Base-by-base conservation (phyloP, 192 early-diverging fungal genomes). In the Coemansia erecta region DNA sequence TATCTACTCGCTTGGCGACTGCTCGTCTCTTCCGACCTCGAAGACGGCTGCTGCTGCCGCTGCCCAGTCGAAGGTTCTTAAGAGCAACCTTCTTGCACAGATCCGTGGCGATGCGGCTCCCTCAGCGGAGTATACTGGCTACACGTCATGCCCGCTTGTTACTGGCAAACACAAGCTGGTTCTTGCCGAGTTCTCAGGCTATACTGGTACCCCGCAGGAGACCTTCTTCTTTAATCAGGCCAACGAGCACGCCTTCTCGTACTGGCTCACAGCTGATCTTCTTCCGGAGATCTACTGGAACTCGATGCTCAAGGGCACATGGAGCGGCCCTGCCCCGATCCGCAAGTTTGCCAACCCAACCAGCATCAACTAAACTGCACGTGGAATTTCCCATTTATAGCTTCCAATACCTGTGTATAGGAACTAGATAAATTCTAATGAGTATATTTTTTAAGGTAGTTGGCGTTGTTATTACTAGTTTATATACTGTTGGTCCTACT, bases 11-110 rank as follows among this genome's bases (percentile, higher is more conserved):
- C 68, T 92, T 0, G 92, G 92, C 56, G 92, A 94, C 72, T 85
- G 87, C 61, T 89, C 88, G 24, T 87, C 85, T 13, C 77, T 90
- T n/a, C 92, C 92, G 13, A 94, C 92, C 0, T 92, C 91, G 58
- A 94, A 94, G 82, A 94, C 92, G 6, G 92, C 92, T 10, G 91
- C 92, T 21, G 91, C 92, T n/a, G 91, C 90, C 51, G 85, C 92
- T 18, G 84, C 83, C 37, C 86, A 94, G 75, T 85, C 88, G n/a
- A 82, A 67, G 26, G 86, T 92, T 0, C 64, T 92, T 14, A 88
- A 85, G 70, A 73, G 84, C 56, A 94, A 94, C 74, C 68, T 94
- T 55, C 73, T 90, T 37, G 73, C 68, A 50, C 67, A 80, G 54
- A 82, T 91, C 31, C 55, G 77, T 21, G 85, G 83, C 21, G 81